Conservation (phyloP, 1,284 basidiomycete species). For the Caloboletus firmus region DNA sequence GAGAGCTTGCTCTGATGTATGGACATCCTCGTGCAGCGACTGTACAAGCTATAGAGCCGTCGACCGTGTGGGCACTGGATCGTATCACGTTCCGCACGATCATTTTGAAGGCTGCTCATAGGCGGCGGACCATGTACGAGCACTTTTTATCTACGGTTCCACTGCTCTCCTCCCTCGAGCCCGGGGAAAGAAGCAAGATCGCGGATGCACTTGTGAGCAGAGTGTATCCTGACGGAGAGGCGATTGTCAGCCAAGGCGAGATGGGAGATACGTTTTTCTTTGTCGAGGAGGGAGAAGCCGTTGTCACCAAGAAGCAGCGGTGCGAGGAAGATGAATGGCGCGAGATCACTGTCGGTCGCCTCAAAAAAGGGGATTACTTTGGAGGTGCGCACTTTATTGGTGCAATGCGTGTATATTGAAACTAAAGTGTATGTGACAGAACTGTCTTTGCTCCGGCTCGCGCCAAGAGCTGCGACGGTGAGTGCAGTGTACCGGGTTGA, state of each 20-base stretch:
- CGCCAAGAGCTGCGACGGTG: constrained; percentile 92
- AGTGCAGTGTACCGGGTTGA: constrained; percentile 68
- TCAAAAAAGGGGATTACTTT: constrained; percentile 95
- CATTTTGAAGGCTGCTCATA: constrained; percentile 84
- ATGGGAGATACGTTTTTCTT: constrained; percentile 98
- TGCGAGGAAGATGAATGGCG: constrained; percentile 58
- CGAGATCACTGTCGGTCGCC: constrained; percentile 72
- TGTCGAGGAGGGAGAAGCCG: constrained; percentile 89
- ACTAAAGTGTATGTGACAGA: constrained; percentile 46
- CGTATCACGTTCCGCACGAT: constrained; percentile 99
- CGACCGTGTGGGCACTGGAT: constrained; percentile 93
- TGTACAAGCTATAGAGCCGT: constrained; percentile 81
- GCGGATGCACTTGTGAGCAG: constrained; percentile 91
- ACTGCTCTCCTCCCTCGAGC: constrained; percentile 82
- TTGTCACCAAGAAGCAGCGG: constrained; percentile 77
- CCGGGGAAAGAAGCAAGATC: constrained; percentile 92
- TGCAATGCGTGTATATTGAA: not conserved
- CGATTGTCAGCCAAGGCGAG: constrained; percentile 90
- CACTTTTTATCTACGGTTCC: constrained; percentile 91
- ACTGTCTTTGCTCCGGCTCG: constrained; percentile 79
- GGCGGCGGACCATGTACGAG: constrained; percentile 93
- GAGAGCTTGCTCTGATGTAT: constrained; percentile 98
- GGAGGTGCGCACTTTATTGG: constrained; percentile 65
- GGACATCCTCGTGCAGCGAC: constrained; percentile 95
- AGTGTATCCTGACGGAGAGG: constrained; percentile 80